phyloP scores from a whole-genome alignment of 371 early-diverging fungal genomes.

The Syncephalis fuscata region DNA sequence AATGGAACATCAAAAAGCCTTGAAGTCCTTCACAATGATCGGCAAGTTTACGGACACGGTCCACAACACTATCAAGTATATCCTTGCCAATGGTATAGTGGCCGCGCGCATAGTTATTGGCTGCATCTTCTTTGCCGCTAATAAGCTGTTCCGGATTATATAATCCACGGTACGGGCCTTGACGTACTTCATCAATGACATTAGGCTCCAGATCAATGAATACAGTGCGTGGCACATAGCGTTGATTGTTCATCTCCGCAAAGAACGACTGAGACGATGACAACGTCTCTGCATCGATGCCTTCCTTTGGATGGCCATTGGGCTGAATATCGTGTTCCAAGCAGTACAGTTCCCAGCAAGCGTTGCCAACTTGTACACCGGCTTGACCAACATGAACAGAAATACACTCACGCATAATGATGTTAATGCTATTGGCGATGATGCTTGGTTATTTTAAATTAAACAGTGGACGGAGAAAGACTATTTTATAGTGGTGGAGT shows the following conservation, averaged over 20 bases:
- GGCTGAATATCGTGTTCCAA: constrained; percentile 97
- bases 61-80: constrained; percentile 71
- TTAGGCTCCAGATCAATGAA: not conserved
- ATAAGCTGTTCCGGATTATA: constrained; percentile 86
- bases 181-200: too few relatives aligned
- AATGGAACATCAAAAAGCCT: constrained; percentile 83
- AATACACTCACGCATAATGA: too few relatives aligned
- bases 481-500: too few relatives aligned
- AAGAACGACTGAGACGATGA: constrained; percentile 64
- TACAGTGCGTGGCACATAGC: constrained; percentile 83
- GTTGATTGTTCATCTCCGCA: constrained; percentile 93
- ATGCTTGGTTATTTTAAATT: too few relatives aligned
- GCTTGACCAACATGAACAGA: constrained; percentile 63
- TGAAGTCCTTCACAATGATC: constrained; percentile 78
- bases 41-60: constrained; percentile 81
- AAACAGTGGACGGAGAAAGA: too few relatives aligned
- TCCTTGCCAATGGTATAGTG: constrained; percentile 90
- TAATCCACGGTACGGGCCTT: constrained; percentile 36
- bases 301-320: constrained; percentile 63
- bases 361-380: constrained; percentile 99
- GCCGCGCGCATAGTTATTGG: constrained; percentile 92
- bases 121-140: constrained; percentile 77
- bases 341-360: constrained; percentile 99
- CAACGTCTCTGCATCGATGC: constrained; percentile 5
- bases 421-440: too few relatives aligned